Base-by-base conservation (phyloP, 768 basidiomycete genomes). In the Serendipita sp. region DNA sequence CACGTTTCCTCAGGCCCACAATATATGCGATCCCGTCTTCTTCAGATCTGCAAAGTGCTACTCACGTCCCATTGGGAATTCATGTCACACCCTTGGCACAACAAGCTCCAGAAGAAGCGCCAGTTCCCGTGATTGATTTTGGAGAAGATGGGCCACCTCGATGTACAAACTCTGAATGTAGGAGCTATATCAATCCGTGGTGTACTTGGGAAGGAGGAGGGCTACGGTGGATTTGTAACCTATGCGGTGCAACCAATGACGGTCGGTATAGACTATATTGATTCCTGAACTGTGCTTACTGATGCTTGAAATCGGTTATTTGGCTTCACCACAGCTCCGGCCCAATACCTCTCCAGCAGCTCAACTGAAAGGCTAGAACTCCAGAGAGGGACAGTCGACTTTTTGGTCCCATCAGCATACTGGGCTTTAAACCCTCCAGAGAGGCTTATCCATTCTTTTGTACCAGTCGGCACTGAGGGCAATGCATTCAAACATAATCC, bases 151-250 rank as follows among this genome's bases (percentile, higher is more conserved):
- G 92, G 11, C 96, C 95, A 11, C 81, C 88, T 28, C 81, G 96
- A 36, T 99, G 96, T 70, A 81, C 78, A n/a, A 35, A 32, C 10
- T 30, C 36, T 51, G 78, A 81, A 38, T 99, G 96, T 73, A 80
- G 90, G 68, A 90, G 80, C 0, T 99, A 98, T 73, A 79, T 99
- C 69, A 98, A 97, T 71, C 88, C 93, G 0, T 98, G 92, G 92
- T 91, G 87, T 73, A 77, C 77, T 30, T 99, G 91, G 85, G 75
- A 81, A 18, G 81, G 86, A 7, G 89, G 89, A 2, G 96, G 96
- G 3, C 79, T 80, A 66, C 83, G 79, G 68, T 99, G 94, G 91
- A 84, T 80, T 69, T 99, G 96, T 73, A 98, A 98, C 77, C 72
- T 99, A 15, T 99, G 96, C 75, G 75, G 78, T 1, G 81, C 85